Percentiles rank a stretch among this genome's conserved stretches.
Conservation (phyloP, 257 asterid genomes). For the Solanum appendiculatum region DNA sequence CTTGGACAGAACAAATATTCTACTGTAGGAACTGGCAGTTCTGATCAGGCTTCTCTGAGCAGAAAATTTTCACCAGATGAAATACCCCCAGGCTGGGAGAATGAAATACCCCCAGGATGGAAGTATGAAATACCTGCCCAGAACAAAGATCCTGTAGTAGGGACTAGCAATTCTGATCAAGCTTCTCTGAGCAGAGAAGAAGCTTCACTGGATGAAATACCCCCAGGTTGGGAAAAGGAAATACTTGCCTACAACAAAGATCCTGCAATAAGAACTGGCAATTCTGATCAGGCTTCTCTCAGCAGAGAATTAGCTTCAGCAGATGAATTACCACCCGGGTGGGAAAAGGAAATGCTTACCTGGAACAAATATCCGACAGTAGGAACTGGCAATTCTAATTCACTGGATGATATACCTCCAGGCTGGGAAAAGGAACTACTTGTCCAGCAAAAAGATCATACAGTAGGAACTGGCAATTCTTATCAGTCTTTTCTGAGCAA, state of each 20-base stretch:
- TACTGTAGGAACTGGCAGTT: not conserved
- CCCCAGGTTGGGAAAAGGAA: not conserved
- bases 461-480: not conserved
- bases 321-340: constrained; percentile 8
- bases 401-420: not conserved
- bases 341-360: constrained; percentile 7
- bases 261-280: not conserved
- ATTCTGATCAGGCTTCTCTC: not conserved
- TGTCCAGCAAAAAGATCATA: not conserved
- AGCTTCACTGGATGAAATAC: not conserved
- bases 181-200: not conserved
- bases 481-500: not conserved
- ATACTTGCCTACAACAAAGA: not conserved
- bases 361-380: constrained; percentile 2
- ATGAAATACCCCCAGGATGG: not conserved
- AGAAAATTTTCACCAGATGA: not conserved
- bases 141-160: not conserved
- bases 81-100: not conserved
- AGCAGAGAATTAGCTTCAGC: not conserved
- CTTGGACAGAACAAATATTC: not conserved
- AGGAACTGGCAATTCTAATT: not conserved
- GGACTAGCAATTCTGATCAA: not conserved
- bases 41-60: not conserved
- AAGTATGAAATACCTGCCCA: not conserved
- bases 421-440: not conserved